These are phyloP conservation scores for Aspergillus sp. DNA, from an alignment of 2,329 filamentous ascomycete genomes.

Conservation along the genomic window DNA sequence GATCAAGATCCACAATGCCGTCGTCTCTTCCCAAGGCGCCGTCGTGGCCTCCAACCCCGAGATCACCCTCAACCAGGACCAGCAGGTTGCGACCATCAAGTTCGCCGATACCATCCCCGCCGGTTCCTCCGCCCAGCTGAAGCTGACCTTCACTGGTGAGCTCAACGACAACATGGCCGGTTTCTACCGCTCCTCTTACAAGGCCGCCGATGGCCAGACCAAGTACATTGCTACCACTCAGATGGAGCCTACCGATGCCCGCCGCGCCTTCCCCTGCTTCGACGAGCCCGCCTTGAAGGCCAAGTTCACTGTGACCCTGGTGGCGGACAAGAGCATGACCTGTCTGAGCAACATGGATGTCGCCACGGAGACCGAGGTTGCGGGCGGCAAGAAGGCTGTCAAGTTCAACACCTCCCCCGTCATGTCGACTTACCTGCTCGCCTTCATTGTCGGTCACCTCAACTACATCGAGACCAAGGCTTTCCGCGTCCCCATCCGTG, in stretches of 20 bases:
- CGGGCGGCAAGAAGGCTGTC: slow-evolving; percentile 75
- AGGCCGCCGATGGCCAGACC: slow-evolving; percentile 73
- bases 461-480: slow-evolving; percentile 90
- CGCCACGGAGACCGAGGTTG: slow-evolving; percentile 72
- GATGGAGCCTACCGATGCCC: slow-evolving; percentile 94
- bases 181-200: slow-evolving; percentile 95
- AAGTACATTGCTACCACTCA: slow-evolving; percentile 87
- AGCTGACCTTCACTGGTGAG: slow-evolving; percentile 74
- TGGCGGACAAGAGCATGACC: slow-evolving; percentile 86
- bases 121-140: slow-evolving; percentile 74
- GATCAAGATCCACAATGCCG: slow-evolving; percentile 75
- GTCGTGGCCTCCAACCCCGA: slow-evolving; percentile 63
- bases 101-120: slow-evolving; percentile 73
- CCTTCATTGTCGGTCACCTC: slow-evolving; percentile 91
- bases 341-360: slow-evolving; percentile 98
- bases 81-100: slow-evolving; percentile 77
- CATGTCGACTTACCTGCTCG: slow-evolving; percentile 95
- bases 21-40: slow-evolving; percentile 61
- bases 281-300: slow-evolving; percentile 95
- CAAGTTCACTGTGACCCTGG: slow-evolving; percentile 83
- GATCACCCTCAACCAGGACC: slow-evolving; percentile 73
- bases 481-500: slow-evolving; percentile 87
- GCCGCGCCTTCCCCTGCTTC: slow-evolving; percentile 92
- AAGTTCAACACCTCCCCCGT: slow-evolving; percentile 88
- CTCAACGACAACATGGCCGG: slow-evolving; percentile 96